Percentiles rank a stretch among this genome's conserved stretches.
phyloP scores from a whole-genome alignment of 768 basidiomycete species.

The Amyloporia xantha region DNA sequence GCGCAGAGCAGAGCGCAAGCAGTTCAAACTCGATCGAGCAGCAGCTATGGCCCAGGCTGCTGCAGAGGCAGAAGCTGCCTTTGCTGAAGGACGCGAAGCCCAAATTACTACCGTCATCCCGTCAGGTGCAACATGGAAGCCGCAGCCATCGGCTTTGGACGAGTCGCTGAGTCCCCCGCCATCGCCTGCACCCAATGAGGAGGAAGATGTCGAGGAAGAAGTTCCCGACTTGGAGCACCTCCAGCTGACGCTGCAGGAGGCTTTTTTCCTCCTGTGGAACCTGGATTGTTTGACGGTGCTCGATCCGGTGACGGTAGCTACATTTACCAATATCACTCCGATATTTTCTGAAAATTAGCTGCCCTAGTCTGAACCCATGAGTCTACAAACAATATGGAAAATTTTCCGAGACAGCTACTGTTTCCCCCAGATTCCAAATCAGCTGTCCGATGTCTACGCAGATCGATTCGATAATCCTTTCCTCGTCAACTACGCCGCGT shows the following conservation, averaged over 20 bases:
- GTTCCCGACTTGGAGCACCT: conserved; percentile 82
- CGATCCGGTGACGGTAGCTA: conserved; percentile 58
- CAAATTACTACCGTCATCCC: conserved; percentile 62
- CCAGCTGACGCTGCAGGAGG: conserved; percentile 83
- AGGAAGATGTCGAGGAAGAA: conserved; percentile 37
- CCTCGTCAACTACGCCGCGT: conserved; percentile 80
- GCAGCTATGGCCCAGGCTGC: conserved; percentile 78
- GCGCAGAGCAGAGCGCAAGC: conserved; percentile 80
- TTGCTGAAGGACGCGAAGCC: conserved; percentile 61
- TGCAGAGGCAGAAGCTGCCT: conserved; percentile 72
- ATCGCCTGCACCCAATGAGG: conserved; percentile 24
- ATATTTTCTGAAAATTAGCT: not conserved
- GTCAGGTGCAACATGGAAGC: conserved; percentile 78
- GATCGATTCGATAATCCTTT: conserved; percentile 84
- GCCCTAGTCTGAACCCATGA: conserved; percentile 46
- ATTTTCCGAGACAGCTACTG: conserved; percentile 54
- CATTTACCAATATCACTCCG: conserved; percentile 2
- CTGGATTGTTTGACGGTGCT: conserved; percentile 74
- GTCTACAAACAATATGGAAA: conserved; percentile 53
- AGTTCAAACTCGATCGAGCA: conserved; percentile 92
- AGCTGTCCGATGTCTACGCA: conserved; percentile 12
- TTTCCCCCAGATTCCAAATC: conserved; percentile 28
- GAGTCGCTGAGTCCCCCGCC: conserved; percentile 15
- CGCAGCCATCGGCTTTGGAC: conserved; percentile 27
- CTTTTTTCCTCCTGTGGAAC: conserved; percentile 83